Conservation (phyloP, 2,329 filamentous ascomycete species). For the Penicillium sclerotiorum region DNA sequence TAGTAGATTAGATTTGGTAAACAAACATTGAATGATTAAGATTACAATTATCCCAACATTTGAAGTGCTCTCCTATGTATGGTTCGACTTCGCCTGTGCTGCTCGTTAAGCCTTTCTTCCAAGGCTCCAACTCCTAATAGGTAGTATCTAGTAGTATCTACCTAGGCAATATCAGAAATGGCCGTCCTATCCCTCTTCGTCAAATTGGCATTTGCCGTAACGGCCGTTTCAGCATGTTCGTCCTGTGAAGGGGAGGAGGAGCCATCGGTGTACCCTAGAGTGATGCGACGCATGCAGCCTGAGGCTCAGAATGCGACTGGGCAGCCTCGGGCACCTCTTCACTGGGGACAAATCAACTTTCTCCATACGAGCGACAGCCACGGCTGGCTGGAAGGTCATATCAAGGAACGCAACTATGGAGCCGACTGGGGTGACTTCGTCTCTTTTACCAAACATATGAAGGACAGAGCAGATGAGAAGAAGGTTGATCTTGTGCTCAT, state of each 20-base stretch:
- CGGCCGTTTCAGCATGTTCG: constrained; percentile 5
- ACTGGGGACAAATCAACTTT: constrained; percentile 65
- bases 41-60: no score
- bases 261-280: constrained; percentile 4
- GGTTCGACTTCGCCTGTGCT: no score
- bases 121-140: no score
- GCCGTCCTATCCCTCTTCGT: constrained; percentile 6
- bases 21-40: no score
- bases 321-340: constrained; percentile 5
- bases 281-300: constrained; percentile 14
- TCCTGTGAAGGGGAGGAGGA: constrained; percentile 8
- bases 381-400: constrained; percentile 62
- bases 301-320: constrained; percentile 2
- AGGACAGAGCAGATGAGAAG: constrained; percentile 57
- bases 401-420: constrained; percentile 65
- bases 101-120: no score
- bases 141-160: no score
- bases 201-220: neutral
- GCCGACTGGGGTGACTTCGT: constrained; percentile 69
- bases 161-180: no score
- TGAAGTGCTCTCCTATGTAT: no score
- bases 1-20: no score
- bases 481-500: constrained; percentile 52
- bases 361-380: constrained; percentile 65
- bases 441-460: constrained; percentile 63